Base-by-base conservation (phyloP, 148 eudicot genomes). In the Mesembryanthemum crystallinum region DNA sequence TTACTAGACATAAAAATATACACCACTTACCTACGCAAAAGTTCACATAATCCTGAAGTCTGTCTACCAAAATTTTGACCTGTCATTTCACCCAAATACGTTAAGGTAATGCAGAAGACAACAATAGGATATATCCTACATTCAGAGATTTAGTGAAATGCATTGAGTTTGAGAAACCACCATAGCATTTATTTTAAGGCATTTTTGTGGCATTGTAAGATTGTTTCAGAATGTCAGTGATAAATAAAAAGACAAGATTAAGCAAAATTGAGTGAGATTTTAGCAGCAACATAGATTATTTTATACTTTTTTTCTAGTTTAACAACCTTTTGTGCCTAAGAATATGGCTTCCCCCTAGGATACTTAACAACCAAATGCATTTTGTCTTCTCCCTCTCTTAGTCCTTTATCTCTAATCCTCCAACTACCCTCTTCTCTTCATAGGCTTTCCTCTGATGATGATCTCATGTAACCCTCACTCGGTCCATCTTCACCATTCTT, bases 11-110 rank as follows among this genome's bases (percentile, higher is more conserved):
- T 67, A 21, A 62, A 70, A 13, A 70, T 23, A 28, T 13, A 64
- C n/a, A 60, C 18, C 58, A 73, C 98, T 87, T 74, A 92, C 97
- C 90, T 24, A 92, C 82, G 72, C 88, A 87, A 67, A 92, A 82
- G 67, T 86, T 80, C 47, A 91, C 82, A 79, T 76, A 82, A 64
- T 87, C 87, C 73, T 87, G 80, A 68, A 92, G 90, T 78, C 73
- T 82, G 35, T 72, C 82, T 13, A 78, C 77, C 88, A 92, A 82
- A 78, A 79, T 79, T 58, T 82, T 87, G 79, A 92, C 91, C 98
- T 92, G 84, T 71, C 83, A 76, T 69, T 64, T 35, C 25, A 58
- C 70, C 52, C 27, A 66, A 60, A 57, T 72, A 37, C 30, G 64
- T 8, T 20, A 15, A 52, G 28, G 45, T 77, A 58, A 58, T 21